Evolutionary conservation across 257 asterid genomes (phyloP).

Genomic region (Solanum paucissectum): DNA sequence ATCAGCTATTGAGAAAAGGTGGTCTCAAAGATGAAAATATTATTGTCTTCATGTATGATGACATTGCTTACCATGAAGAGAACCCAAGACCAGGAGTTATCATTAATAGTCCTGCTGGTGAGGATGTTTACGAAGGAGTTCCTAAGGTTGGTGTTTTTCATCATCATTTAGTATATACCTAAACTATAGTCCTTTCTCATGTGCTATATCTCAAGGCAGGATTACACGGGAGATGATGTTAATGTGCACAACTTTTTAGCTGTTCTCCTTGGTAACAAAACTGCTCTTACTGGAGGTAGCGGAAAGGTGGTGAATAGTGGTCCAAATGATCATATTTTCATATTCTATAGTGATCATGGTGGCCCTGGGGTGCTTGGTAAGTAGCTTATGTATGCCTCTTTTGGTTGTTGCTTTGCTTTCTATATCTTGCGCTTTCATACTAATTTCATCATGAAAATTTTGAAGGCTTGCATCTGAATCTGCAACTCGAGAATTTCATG

Average conservation of each 20-base stretch:
- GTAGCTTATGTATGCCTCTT: constrained; percentile 5
- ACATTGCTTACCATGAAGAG: constrained; percentile 65
- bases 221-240: constrained; percentile 66
- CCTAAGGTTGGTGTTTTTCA: neutral
- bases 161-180: neutral
- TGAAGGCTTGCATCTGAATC: constrained; percentile 1
- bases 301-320: constrained; percentile 92
- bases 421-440: constrained; percentile 52
- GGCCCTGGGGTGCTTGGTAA: constrained; percentile 96
- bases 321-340: constrained; percentile 78
- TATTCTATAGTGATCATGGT: constrained; percentile 90
- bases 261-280: constrained; percentile 70
- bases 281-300: constrained; percentile 78
- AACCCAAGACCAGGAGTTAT: constrained; percentile 91
- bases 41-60: constrained; percentile 82
- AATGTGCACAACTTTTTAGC: constrained; percentile 67
- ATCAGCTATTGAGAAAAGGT: constrained; percentile 72
- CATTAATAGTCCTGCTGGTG: constrained; percentile 75
- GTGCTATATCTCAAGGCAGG: constrained; percentile 53
- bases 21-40: constrained; percentile 92
- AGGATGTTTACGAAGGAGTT: constrained; percentile 26
- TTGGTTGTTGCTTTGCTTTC: constrained; percentile 10
- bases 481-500: neutral
- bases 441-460: constrained; percentile 81
- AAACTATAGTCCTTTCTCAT: neutral